phyloP scores from a whole-genome alignment of 2,329 filamentous ascomycete genomes.

The Paramyrothecium sp. region DNA sequence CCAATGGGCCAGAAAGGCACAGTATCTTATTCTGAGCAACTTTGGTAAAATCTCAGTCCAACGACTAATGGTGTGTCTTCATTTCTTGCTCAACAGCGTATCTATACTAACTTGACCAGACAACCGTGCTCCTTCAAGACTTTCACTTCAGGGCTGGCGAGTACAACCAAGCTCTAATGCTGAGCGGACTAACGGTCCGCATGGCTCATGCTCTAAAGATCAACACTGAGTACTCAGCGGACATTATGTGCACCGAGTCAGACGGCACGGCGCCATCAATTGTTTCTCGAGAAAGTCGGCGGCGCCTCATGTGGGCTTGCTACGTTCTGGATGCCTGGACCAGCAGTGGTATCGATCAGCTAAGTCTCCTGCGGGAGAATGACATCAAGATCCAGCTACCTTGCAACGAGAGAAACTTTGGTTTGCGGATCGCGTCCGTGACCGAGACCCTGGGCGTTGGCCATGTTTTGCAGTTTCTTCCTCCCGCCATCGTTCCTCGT shows the following conservation, averaged over 20 bases:
- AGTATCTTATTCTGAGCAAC: constrained; percentile 31
- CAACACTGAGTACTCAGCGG: constrained; percentile 33
- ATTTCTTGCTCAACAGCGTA: neutral
- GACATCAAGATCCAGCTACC: constrained; percentile 41
- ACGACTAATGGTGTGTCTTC: constrained; percentile 31
- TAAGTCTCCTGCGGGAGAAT: constrained; percentile 35
- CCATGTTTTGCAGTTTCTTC: constrained; percentile 37
- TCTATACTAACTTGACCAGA: constrained; percentile 17
- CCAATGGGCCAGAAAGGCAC: constrained; percentile 35
- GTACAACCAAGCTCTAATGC: constrained; percentile 37
- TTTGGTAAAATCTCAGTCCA: constrained; percentile 38
- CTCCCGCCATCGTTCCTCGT: constrained; percentile 35
- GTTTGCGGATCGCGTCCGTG: constrained; percentile 37
- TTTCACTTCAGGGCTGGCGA: constrained; percentile 37
- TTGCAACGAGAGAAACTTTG: constrained; percentile 38
- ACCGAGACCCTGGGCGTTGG: constrained; percentile 39
- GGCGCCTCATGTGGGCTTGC: constrained; percentile 41
- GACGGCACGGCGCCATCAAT: constrained; percentile 28
- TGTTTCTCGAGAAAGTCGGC: constrained; percentile 34
- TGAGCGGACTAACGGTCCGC: constrained; percentile 37
- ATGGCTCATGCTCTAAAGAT: constrained; percentile 41
- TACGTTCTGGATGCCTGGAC: constrained; percentile 40
- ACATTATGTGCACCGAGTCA: constrained; percentile 34
- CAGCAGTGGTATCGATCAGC: constrained; percentile 35
- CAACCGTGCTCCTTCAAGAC: constrained; percentile 36